Evolutionary conservation across 139 green algal species (phyloP).

Genomic region (Coelastrella sp.): DNA sequence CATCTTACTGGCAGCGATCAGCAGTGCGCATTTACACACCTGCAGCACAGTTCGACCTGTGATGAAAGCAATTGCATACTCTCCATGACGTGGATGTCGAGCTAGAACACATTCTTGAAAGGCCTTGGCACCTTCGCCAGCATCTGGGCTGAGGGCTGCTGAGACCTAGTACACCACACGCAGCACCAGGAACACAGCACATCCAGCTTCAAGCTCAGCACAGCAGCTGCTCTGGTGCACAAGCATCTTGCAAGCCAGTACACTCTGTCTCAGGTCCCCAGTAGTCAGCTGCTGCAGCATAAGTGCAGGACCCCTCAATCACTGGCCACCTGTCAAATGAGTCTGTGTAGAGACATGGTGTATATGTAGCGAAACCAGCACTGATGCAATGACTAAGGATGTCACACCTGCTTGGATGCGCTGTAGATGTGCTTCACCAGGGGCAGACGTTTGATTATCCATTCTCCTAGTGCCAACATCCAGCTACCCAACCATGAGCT

Average conservation of each 20-base stretch:
- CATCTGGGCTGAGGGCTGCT: conserved; percentile 42
- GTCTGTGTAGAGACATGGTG: no score
- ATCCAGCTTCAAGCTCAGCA: background rate
- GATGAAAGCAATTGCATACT: conserved; percentile 95
- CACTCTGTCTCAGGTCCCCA: no score
- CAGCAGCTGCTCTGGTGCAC: no score
- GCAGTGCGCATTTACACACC: conserved; percentile 53
- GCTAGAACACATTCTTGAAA: conserved; percentile 83
- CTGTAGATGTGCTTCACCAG: conserved; percentile 97
- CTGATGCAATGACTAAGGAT: no score
- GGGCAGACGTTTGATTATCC: conserved; percentile 92
- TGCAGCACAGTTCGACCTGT: conserved; percentile 87
- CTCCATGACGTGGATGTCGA: conserved; percentile 85
- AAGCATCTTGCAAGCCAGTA: no score
- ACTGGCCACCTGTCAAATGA: no score
- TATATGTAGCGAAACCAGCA: no score
- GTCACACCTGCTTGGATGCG: conserved; percentile 90
- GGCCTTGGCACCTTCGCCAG: conserved; percentile 25
- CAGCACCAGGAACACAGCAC: background rate
- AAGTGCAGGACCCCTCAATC: no score
- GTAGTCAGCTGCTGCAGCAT: no score
- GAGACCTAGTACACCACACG: background rate
- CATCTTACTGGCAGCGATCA: background rate
- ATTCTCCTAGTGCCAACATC: conserved; percentile 88
- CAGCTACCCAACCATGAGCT: conserved; percentile 87